A percentile compares a stretch with the other conserved stretches of the same genome.
These are phyloP conservation scores for Pseudocercospora eumusae DNA, from an alignment of 2,329 filamentous ascomycete genomes.

Conservation along the genomic window DNA sequence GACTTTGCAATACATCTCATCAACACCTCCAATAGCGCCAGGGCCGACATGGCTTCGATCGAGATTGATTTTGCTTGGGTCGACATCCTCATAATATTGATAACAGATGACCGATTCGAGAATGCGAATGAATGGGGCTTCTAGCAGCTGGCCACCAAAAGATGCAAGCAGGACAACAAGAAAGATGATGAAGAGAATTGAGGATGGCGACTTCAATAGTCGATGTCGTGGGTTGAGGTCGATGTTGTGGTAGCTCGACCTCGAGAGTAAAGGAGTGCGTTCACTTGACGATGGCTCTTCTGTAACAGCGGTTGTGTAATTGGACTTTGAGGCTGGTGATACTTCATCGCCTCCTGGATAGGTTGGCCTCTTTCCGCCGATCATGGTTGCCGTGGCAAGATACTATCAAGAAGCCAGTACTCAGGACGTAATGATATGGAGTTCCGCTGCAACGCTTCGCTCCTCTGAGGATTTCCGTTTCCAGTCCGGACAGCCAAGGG, in stretches of 20 bases:
- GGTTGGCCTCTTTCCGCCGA: neutral
- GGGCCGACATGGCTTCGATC: slow-evolving; percentile 34
- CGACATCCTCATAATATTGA: slow-evolving; percentile 48
- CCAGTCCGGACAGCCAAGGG: neutral
- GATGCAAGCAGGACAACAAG: slow-evolving; percentile 50
- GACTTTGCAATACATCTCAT: slow-evolving; percentile 48
- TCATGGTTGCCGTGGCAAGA: neutral
- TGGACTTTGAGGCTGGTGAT: neutral
- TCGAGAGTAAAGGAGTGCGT: neutral
- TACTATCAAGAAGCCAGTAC: neutral
- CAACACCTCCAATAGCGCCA: slow-evolving; percentile 38
- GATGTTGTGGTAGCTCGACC: neutral
- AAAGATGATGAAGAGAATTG: slow-evolving; percentile 35
- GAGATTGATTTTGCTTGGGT: slow-evolving; percentile 36
- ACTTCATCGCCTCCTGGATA: neutral
- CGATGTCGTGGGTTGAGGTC: slow-evolving; percentile 9
- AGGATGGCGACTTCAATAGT: slow-evolving; percentile 11
- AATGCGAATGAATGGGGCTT: slow-evolving; percentile 52
- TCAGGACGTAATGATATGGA: neutral
- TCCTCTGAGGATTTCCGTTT: neutral
- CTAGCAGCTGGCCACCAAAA: slow-evolving; percentile 43
- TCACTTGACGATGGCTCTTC: neutral
- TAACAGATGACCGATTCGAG: slow-evolving; percentile 59
- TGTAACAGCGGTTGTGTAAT: neutral
- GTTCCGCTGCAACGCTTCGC: neutral